A percentile compares a stretch with the other conserved stretches of the same genome.
Evolutionary conservation across 495 filamentous ascomycete genomes (phyloP).

Genomic region (Tuber magnatum): DNA sequence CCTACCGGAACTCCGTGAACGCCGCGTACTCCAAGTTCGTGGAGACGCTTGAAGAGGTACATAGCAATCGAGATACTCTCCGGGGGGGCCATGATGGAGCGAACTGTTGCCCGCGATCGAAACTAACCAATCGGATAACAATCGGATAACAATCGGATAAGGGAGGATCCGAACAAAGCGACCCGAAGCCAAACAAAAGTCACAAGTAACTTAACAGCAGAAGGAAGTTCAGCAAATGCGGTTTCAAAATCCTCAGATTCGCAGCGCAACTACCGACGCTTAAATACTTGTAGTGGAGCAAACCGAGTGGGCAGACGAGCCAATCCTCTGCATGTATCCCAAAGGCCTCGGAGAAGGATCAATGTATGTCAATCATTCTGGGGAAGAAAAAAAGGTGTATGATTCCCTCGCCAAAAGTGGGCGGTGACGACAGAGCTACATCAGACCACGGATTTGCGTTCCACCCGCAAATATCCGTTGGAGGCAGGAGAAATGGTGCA

Average conservation of each 20-base stretch:
- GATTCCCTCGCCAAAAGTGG: not conserved
- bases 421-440: conserved; percentile 28
- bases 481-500: too few relatives aligned
- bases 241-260: not conserved
- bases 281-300: not conserved
- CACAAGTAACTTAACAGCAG: not conserved
- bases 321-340: not conserved
- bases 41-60: conserved; percentile 64
- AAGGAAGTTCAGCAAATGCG: not conserved
- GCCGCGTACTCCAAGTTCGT: conserved; percentile 60
- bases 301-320: not conserved
- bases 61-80: conserved; percentile 24
- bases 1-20: conserved; percentile 57
- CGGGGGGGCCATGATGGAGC: conserved; percentile 21
- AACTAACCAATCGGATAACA: not conserved
- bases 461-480: not conserved
- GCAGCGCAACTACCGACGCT: not conserved
- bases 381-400: not conserved
- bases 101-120: not conserved
- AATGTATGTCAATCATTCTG: not conserved
- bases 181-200: not conserved
- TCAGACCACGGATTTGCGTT: conserved; percentile 7
- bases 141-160: not conserved
- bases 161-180: not conserved
- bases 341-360: not conserved